Evolutionary conservation across 78 protist genomes (phyloP), one percentile per base, ranked within the genome.

Genomic region (Dictyostelium intermedium): DNA sequence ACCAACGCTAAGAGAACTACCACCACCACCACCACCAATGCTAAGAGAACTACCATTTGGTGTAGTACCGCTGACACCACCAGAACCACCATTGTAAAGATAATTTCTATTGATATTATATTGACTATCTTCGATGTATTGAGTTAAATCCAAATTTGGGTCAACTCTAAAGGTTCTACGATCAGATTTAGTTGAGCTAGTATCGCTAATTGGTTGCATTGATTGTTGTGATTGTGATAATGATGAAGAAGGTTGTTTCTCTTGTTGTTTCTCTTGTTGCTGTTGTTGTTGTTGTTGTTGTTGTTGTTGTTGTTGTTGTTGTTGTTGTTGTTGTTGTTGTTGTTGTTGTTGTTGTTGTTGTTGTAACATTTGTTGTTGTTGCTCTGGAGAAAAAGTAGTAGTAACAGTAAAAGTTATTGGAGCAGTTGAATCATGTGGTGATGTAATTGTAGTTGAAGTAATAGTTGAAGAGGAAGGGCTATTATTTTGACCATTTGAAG

Each of bases 341-440:
- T 32, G 32, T n/a, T 72, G 39, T 77, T 76, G 92, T 35, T 76
- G 82, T 70, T 70, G 66, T 8, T 84, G 60, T 35, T 27, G 39
- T 76, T 8, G 78, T 73, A 47, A 72, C 43, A 27, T 69, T 25
- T 37, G 43, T 53, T 63, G 60, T 70, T 72, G 43, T 45, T 70
- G 47, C 61, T 82, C 34, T 69, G 94, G 60, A 14, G 93, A 53
- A 63, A 41, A 87, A 16, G 93, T 87, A 56, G 93, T 87, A 11
- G 93, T 87, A 77, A 87, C 93, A 20, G 93, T 87, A 70, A 87
- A 87, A 20, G 93, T 87, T 23, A 87, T 87, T 87, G 93, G 93
- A 20, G 84, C 80, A 3, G 63, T 56, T 13, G 85, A 61, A 47
- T 87, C 85, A 43, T 87, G 93, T 78, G 93, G 93, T 30, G 93